Conservation (phyloP, 192 early-diverging fungal genomes). For the Jimgerdemannia flammicorona region DNA sequence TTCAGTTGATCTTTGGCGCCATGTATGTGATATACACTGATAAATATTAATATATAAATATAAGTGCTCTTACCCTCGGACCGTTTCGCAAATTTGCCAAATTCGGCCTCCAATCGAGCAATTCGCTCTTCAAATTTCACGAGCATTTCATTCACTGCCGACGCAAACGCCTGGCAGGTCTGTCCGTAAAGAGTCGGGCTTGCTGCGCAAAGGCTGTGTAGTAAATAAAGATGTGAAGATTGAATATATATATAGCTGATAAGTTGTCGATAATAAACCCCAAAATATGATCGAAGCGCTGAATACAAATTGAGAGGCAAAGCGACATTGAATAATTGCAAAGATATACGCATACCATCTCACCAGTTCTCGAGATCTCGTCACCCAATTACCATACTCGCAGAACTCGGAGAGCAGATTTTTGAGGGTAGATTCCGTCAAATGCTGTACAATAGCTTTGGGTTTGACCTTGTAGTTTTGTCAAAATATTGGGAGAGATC, state of each 20-base stretch:
- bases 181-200: constrained; percentile 26
- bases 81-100: not conserved
- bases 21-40: too few species aligned
- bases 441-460: constrained; percentile 18
- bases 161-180: constrained; percentile 38
- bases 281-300: not conserved
- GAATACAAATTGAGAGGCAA: not conserved
- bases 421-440: constrained; percentile 20
- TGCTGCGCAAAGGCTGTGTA: not conserved
- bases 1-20: too few species aligned
- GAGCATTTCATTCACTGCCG: constrained; percentile 13
- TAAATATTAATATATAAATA: too few species aligned
- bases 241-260: not conserved
- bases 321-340: not conserved
- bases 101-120: constrained; percentile 21
- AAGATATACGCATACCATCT: not conserved
- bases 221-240: not conserved
- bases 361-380: constrained; percentile 3
- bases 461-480: constrained; percentile 10
- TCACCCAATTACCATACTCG: constrained; percentile 15
- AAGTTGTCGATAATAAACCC: too few species aligned
- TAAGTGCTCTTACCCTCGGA: not conserved
- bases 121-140: constrained; percentile 23
- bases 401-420: constrained; percentile 21
- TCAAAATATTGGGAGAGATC: too few species aligned